phyloP scores from a whole-genome alignment of 2,329 filamentous ascomycete genomes.

The Alternaria brassicicola region DNA sequence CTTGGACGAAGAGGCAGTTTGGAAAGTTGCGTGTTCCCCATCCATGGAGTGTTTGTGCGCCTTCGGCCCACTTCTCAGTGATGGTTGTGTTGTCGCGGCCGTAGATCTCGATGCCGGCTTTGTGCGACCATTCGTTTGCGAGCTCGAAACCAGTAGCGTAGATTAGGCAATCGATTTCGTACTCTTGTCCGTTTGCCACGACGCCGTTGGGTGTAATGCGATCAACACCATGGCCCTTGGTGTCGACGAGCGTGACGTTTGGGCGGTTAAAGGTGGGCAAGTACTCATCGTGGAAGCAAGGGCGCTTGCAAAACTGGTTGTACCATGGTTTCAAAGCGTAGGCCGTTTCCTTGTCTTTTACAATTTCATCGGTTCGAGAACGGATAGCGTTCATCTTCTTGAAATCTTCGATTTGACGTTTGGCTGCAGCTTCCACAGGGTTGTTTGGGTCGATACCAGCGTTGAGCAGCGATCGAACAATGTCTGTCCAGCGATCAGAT shows the following conservation, averaged over 20 bases:
- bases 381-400: constrained; percentile 55
- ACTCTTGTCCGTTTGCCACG: constrained; percentile 56
- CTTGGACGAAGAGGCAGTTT: constrained; percentile 58
- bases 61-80: constrained; percentile 55
- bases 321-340: constrained; percentile 65
- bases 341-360: constrained; percentile 60
- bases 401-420: constrained; percentile 30
- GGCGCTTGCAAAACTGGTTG: constrained; percentile 67
- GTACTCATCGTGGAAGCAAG: constrained; percentile 66
- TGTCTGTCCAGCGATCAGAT: constrained; percentile 57
- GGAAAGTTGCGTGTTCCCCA: constrained; percentile 58
- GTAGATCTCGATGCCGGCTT: constrained; percentile 47
- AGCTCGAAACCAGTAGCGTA: constrained; percentile 55
- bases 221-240: constrained; percentile 60
- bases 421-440: background rate
- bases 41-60: constrained; percentile 61
- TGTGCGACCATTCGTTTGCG: constrained; percentile 37
- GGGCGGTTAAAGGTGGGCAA: constrained; percentile 63
- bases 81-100: constrained; percentile 56
- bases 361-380: constrained; percentile 56
- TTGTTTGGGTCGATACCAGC: constrained; percentile 11
- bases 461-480: constrained; percentile 25
- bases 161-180: constrained; percentile 57
- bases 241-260: constrained; percentile 67
- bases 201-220: constrained; percentile 51